phyloP scores from a whole-genome alignment of 371 early-diverging fungal species.

The Funneliformis caledonium region DNA sequence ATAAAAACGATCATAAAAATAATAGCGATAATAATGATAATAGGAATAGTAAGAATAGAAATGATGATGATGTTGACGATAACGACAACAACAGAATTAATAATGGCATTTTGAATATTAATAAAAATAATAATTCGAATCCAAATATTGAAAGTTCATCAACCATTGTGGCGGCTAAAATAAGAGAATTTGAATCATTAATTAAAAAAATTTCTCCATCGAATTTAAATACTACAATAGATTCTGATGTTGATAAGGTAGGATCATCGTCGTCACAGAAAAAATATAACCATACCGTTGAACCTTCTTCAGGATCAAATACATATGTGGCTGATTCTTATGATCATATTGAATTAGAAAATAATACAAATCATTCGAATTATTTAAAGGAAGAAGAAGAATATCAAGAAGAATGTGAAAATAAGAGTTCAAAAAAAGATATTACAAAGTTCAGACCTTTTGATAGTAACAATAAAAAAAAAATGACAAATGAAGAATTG shows the following conservation, averaged over 20 bases:
- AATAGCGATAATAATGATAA: background rate
- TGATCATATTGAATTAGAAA: conserved; percentile 20
- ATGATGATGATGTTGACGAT: background rate
- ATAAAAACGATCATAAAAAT: background rate
- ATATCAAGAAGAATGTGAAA: background rate
- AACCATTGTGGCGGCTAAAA: conserved; percentile 7
- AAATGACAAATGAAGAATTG: background rate
- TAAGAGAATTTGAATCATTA: conserved; percentile 20
- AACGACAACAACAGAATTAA: background rate
- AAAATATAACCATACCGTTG: conserved; percentile 19
- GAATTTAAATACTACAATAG: conserved; percentile 22
- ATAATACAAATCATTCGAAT: background rate
- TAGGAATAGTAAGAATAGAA: background rate
- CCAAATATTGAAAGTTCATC: background rate
- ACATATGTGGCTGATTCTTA: conserved; percentile 23
- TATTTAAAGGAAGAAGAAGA: no score
- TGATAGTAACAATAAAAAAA: background rate
- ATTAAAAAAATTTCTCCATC: background rate
- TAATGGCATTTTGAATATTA: background rate
- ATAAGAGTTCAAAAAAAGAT: background rate
- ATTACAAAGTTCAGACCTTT: background rate
- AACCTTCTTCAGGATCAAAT: conserved; percentile 26
- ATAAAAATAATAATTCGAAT: background rate
- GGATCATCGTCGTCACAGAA: background rate
- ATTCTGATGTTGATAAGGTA: background rate